Evolutionary conservation across 257 asterid species (phyloP), one percentile per base, ranked within the genome.

Genomic region (Nicotiana obtusifolia): DNA sequence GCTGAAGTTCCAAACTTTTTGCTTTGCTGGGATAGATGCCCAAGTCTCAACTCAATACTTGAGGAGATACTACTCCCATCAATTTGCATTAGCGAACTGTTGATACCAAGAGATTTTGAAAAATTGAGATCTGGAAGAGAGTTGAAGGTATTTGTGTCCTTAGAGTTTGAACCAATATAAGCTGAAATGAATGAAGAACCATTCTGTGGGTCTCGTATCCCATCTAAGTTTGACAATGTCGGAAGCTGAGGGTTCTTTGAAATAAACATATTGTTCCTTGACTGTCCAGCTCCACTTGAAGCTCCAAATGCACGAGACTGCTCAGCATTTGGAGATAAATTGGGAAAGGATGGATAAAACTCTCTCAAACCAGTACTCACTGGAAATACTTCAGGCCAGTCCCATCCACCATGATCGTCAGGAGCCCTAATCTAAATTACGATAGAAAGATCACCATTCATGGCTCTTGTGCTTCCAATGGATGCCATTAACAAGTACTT

Each of bases 331-430:
- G 77, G 81, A 31, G 89, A 76, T 71, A 54, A 57, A 67, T 77
- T 69, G 69, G 88, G 83, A 19, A 68, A 44, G 33, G 81, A 64
- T 20, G 80, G 73, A 84, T 14, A 80, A 81, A 77, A 85, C 68
- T 82, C 84, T 67, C 22, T 61, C 41, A 66, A 61, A 79, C 86
- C 87, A 52, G 85, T 52, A 22, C 86, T 79, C 54, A 78, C 86
- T 80, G 93, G 83, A 86, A 82, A 62, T 84, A 81, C 90, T 76
- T 86, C 91, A 79, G 92, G 90, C 95, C 92, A 91, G 84, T 89
- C 95, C 95, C 91, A 91, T 84, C 89, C 91, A 69, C 82, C 80
- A 80, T 86, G 84, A 81, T 90, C 92, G 80, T 88, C 93, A 80
- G 88, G 84, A 84, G 82, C 66, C 89, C 89, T 85, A 83, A 88